Evolutionary conservation across 2,329 filamentous ascomycete species (phyloP).

Genomic region (Pyrenophora tritici-repentis): DNA sequence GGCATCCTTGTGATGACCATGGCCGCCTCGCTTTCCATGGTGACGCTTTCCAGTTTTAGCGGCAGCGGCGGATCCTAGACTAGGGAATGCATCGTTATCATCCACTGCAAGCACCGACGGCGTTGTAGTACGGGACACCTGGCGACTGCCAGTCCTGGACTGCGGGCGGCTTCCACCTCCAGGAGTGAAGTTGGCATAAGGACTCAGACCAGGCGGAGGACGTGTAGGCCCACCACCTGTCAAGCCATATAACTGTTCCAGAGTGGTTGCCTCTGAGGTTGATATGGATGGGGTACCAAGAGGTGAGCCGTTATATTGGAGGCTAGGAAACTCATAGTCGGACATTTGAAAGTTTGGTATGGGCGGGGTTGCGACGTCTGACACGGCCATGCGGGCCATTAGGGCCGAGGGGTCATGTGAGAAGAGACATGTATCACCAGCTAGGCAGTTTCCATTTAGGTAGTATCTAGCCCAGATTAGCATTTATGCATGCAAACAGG

Average conservation of each 20-base stretch:
- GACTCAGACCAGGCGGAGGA: conserved; percentile 73
- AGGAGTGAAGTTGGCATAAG: conserved; percentile 62
- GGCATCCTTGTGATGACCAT: conserved; percentile 64
- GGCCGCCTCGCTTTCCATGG: conserved; percentile 86
- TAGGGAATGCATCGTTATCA: conserved; percentile 94
- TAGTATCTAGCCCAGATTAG: conserved; percentile 71
- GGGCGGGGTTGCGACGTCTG: conserved; percentile 70
- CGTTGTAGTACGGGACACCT: conserved; percentile 67
- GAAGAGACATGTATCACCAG: conserved; percentile 92
- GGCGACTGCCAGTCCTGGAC: conserved; percentile 83
- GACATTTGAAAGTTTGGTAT: conserved; percentile 74
- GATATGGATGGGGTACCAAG: conserved; percentile 49
- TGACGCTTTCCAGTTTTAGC: conserved; percentile 85
- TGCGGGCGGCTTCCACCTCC: conserved; percentile 66
- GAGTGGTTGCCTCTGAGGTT: conserved; percentile 47
- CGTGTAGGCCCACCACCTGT: conserved; percentile 48
- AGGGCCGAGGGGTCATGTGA: conserved; percentile 92
- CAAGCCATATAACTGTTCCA: conserved; percentile 51
- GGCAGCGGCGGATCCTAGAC: conserved; percentile 74
- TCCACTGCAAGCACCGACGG: conserved; percentile 78
- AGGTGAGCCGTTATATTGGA: conserved; percentile 58
- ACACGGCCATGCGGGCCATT: conserved; percentile 78
- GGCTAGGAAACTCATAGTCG: conserved; percentile 83
- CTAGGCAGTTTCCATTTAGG: conserved; percentile 93
- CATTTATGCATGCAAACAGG: conserved; percentile 8